Conservation (phyloP, 2,329 filamentous ascomycete genomes). For the Escovopsis weberi region DNA sequence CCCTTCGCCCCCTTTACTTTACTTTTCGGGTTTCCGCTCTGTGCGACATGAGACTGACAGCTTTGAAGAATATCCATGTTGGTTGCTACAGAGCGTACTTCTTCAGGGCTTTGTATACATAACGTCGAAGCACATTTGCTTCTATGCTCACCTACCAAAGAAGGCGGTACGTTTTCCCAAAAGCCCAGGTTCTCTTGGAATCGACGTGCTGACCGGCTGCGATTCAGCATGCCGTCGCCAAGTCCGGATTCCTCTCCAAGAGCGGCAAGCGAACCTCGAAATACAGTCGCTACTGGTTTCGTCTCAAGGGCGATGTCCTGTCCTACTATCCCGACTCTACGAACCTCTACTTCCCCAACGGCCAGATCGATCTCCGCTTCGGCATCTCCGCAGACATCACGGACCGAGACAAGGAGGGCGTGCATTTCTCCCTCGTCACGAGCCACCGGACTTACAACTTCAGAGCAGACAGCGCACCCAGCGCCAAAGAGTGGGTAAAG, state of each 20-base stretch:
- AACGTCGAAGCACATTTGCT: conserved; percentile 83
- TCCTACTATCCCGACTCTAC: conserved; percentile 77
- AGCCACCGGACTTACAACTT: conserved; percentile 76
- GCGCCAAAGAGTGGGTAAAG: conserved; percentile 94
- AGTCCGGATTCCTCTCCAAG: conserved; percentile 81
- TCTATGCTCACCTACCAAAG: conserved; percentile 93
- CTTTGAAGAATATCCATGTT: conserved; percentile 71
- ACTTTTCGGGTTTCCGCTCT: not conserved
- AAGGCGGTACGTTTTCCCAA: conserved; percentile 49
- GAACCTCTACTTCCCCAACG: conserved; percentile 80
- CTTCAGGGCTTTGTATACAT: conserved; percentile 95
- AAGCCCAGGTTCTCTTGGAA: not conserved
- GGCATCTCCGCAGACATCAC: conserved; percentile 72
- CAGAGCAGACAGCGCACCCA: conserved; percentile 71
- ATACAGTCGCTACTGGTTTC: conserved; percentile 87
- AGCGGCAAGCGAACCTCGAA: conserved; percentile 76
- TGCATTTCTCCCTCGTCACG: conserved; percentile 69
- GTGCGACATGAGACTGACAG: conserved; percentile 2
- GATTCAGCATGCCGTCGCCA: conserved; percentile 52
- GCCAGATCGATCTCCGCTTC: conserved; percentile 84
- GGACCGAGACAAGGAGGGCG: conserved; percentile 63
- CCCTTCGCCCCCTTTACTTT: not conserved
- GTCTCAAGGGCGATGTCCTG: conserved; percentile 78
- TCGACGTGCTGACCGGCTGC: conserved; percentile 7
- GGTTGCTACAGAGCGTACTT: conserved; percentile 79